Evolutionary conservation across 2,329 filamentous ascomycete species (phyloP).

Genomic region (Ceratocystiopsis sp.): DNA sequence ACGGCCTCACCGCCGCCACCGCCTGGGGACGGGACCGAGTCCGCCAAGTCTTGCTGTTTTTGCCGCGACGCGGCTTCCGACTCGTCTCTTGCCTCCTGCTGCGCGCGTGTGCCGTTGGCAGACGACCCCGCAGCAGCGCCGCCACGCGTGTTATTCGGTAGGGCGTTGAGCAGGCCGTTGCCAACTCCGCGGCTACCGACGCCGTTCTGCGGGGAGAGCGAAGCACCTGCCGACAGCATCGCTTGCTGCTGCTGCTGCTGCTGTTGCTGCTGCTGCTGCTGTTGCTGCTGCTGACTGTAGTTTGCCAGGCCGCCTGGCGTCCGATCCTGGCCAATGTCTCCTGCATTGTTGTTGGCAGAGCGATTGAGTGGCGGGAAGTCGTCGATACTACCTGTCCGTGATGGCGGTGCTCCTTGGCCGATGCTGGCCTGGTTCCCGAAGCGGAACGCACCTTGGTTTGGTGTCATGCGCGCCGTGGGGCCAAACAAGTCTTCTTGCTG

Average conservation of each 20-base stretch:
- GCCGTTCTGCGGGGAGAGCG: slow-evolving; percentile 15
- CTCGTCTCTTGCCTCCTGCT: slow-evolving; percentile 29
- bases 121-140: slow-evolving; percentile 30
- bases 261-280: slow-evolving; percentile 10
- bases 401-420: slow-evolving; percentile 5
- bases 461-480: slow-evolving; percentile 19
- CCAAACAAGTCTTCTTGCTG: slow-evolving; percentile 32
- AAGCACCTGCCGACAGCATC: neutral
- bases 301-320: slow-evolving; percentile 33
- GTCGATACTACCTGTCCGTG: slow-evolving; percentile 21
- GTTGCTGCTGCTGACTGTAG: slow-evolving; percentile 8
- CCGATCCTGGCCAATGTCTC: slow-evolving; percentile 41
- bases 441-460: slow-evolving; percentile 31
- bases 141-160: slow-evolving; percentile 40
- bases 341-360: slow-evolving; percentile 24
- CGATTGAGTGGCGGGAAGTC: slow-evolving; percentile 47
- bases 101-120: slow-evolving; percentile 21
- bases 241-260: slow-evolving; percentile 12
- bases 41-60: slow-evolving; percentile 13
- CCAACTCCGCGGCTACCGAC: slow-evolving; percentile 20
- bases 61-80: slow-evolving; percentile 21
- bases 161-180: slow-evolving; percentile 45
- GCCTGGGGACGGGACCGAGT: too few relatives aligned
- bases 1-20: too few relatives aligned
- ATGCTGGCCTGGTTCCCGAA: slow-evolving; percentile 31